Base-by-base conservation (phyloP, 2,329 filamentous ascomycete species). In the Trichocomaceae sp. region DNA sequence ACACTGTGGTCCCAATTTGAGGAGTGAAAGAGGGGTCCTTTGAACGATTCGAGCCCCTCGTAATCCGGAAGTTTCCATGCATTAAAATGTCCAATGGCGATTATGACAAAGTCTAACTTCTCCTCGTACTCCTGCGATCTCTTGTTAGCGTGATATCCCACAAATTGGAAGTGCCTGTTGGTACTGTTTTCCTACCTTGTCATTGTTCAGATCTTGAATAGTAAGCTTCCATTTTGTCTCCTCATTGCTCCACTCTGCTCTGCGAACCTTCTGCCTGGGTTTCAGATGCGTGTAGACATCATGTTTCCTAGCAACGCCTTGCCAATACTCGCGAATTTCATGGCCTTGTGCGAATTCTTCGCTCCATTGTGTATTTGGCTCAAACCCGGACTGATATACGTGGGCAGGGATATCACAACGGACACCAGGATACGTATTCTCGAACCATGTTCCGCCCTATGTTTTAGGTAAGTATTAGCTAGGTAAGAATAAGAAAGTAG, bases 281-380 rank as follows among this genome's bases (percentile, higher is more conserved):
- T 78, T 77, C 1, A 83, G 69, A 51, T 80, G 77, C 33, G 79
- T 72, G 64, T 87, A 84, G 1, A 88, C 79, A 52, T 83, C 76
- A 64, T 87, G 79, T 60, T 88, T 86, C 7, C 72, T 72, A 0
- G 85, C 84, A 2, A 86, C 67, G 0, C 68, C 67, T 60, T 86
- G 77, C 83, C 84, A 84, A 64, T 90, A 90, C 15, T 81, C 76
- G 6, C 77, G 72, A 56, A 90, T 89, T 66, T 90, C 86, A 3
- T 72, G 65, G 0, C 85, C 85, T 37, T 81, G 80, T 0, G 85
- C 80, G 62, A 87, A 89, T 57, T 83, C 77, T 61, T 87, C 83
- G 0, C 77, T 78, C 86, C 86, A 90, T 59, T 86, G 76, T 0
- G 78, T 80, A 54, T 88, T 88, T 0, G 84, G 83, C 6, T 77